These are phyloP conservation scores for Anisodus acutangulus DNA, from an alignment of 257 asterid genomes.

Conservation along the genomic window DNA sequence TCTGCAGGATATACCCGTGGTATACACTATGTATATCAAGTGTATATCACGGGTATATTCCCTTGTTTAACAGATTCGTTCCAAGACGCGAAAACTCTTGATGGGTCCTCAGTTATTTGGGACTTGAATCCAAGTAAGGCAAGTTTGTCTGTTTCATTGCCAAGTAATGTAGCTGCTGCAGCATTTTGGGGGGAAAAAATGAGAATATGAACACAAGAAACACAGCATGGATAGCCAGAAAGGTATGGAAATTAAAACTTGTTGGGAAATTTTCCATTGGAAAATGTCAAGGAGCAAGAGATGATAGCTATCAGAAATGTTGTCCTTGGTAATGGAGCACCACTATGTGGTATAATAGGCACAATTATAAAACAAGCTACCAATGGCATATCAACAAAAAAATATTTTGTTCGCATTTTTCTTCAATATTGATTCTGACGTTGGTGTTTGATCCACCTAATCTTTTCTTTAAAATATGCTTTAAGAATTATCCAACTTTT, in stretches of 20 bases:
- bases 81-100: constrained; percentile 44
- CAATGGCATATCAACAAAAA: not conserved
- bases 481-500: not conserved
- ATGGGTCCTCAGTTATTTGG: constrained; percentile 50
- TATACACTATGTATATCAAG: no score
- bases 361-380: not conserved
- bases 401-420: not conserved
- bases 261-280: constrained; percentile 32
- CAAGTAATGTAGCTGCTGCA: constrained; percentile 32
- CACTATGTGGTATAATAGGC: not conserved
- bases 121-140: constrained; percentile 56
- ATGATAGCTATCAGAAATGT: not conserved
- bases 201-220: constrained; percentile 3
- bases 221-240: constrained; percentile 30
- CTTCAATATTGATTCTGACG: not conserved
- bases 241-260: not conserved
- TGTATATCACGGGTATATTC: no score
- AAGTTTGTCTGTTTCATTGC: constrained; percentile 43
- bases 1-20: no score
- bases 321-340: not conserved
- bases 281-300: constrained; percentile 16
- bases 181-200: constrained; percentile 32
- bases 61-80: constrained; percentile 39
- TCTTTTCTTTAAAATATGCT: constrained; percentile 14
- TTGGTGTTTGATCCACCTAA: not conserved